Base-by-base conservation (phyloP, 257 asterid species). In the Mentha longifolia region DNA sequence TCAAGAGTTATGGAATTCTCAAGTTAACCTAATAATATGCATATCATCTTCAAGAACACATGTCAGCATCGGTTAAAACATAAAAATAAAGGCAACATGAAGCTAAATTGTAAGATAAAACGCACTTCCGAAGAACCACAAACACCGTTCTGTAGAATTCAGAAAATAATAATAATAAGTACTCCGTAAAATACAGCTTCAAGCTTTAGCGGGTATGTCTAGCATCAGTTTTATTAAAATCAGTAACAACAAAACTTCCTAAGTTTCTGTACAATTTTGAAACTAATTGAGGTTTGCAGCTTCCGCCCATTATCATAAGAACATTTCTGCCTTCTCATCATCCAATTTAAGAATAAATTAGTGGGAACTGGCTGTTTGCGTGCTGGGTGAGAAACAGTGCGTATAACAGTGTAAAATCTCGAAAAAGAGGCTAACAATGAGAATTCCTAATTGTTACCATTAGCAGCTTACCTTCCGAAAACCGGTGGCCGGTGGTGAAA, bases 401-500 rank as follows among this genome's bases (percentile, higher is more conserved):
- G 8, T 16, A 60, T 8, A 62, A 17, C 33, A 2, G 68, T 20
- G 49, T 55, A 42, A 59, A 47, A 58, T 15, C 52, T 17, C 17
- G 37, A 42, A 47, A 63, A 39, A 20, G 43, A 41, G n/a, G 19
- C 3, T 15, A 37, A 77, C 1, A 46, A 22, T 22, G 37, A 37
- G 7, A 57, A 49, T 17, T 65, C 60, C 0, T 28, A 12, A 50
- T 33, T 58, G 22, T 28, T 77, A 66, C 71, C 63, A 22, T 25
- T 15, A 45, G 47, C 67, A 25, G 52, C 35, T 61, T 67, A 47
- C 62, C 83, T 22, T 42, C 65, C 28, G 35, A 56, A 31, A 70
- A 75, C 62, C 42, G 77, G 77, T 70, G 78, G 74, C 76, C 68
- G 79, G 73, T 67, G 79, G 68, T 63, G 79, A 73, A 70, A 46